A percentile compares a stretch with the other conserved stretches of the same genome.
phyloP scores from a whole-genome alignment of 805 yeast genomes.

The Phaffomyces opuntiae region DNA sequence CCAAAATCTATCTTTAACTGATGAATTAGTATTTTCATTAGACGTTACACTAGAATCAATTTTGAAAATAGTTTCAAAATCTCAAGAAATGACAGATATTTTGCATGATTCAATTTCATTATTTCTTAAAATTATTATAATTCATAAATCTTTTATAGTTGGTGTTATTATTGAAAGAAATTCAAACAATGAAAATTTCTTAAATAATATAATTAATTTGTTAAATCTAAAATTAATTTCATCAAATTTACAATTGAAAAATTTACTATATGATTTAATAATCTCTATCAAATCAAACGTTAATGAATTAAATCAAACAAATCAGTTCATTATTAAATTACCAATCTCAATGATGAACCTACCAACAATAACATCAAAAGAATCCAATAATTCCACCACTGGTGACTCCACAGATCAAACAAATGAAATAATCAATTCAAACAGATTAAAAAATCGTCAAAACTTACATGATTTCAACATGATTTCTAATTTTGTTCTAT shows the following conservation, averaged over 20 bases:
- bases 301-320: conserved; percentile 18
- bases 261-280: conserved; percentile 52
- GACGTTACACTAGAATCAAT: conserved; percentile 34
- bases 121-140: conserved; percentile 47
- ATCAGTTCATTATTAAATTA: conserved; percentile 22
- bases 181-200: conserved; percentile 37
- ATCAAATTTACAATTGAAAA: conserved; percentile 42
- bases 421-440: neutral
- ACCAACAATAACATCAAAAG: conserved; percentile 16
- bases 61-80: conserved; percentile 16
- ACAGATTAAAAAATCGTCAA: neutral
- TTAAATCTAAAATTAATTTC: conserved; percentile 38
- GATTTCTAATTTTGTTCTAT: conserved; percentile 20
- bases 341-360: conserved; percentile 21
- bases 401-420: neutral
- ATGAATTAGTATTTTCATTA: conserved; percentile 34
- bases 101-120: conserved; percentile 33
- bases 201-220: conserved; percentile 40
- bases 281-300: conserved; percentile 40
- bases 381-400: neutral
- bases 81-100: conserved; percentile 9
- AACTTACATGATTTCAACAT: conserved; percentile 19
- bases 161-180: conserved; percentile 36
- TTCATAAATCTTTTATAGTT: conserved; percentile 47
- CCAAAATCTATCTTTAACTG: conserved; percentile 17